These are phyloP conservation scores for Coemansia sp. DNA, from an alignment of 192 early-diverging fungal genomes.

Conservation along the genomic window DNA sequence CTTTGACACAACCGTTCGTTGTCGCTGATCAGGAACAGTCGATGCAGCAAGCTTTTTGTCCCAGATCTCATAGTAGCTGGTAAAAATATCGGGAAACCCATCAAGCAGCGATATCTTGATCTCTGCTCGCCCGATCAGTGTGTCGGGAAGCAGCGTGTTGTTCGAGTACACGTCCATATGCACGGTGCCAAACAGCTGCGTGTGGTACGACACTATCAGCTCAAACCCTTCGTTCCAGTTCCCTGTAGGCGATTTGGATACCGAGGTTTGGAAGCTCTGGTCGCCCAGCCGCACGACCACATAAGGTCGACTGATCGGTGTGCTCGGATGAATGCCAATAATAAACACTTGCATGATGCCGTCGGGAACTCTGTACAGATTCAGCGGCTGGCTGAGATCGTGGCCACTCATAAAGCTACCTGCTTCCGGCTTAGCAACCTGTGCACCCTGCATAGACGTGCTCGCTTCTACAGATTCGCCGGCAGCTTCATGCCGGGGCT, in stretches of 20 bases:
- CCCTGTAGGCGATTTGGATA: slow-evolving; percentile 55
- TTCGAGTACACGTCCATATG: slow-evolving; percentile 69
- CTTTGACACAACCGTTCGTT: slow-evolving; percentile 54
- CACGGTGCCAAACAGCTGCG: slow-evolving; percentile 69
- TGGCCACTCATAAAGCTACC: slow-evolving; percentile 33
- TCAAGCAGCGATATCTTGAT: slow-evolving; percentile 60
- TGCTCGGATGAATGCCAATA: slow-evolving; percentile 58
- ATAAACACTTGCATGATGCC: slow-evolving; percentile 61
- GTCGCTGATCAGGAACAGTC: slow-evolving; percentile 59
- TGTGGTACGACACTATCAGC: slow-evolving; percentile 66
- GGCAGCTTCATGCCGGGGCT: too few relatives aligned
- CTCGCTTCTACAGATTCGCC: too few relatives aligned
- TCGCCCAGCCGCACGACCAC: slow-evolving; percentile 65
- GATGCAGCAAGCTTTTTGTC: slow-evolving; percentile 63
- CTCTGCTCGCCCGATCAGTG: slow-evolving; percentile 66
- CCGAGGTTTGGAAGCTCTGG: slow-evolving; percentile 63
- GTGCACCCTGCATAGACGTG: too few relatives aligned
- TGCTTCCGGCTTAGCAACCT: slow-evolving; percentile 14
- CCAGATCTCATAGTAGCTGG: slow-evolving; percentile 77
- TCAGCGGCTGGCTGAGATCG: slow-evolving; percentile 48
- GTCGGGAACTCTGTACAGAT: slow-evolving; percentile 51
- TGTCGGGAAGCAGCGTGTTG: slow-evolving; percentile 62
- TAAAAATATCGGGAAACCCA: slow-evolving; percentile 66
- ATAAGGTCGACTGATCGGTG: slow-evolving; percentile 60
- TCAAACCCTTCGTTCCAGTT: slow-evolving; percentile 74